Evolutionary conservation across 129 eudicot genomes (phyloP), one percentile per base, ranked within the genome.

Genomic region (Ambrosia trifida): DNA sequence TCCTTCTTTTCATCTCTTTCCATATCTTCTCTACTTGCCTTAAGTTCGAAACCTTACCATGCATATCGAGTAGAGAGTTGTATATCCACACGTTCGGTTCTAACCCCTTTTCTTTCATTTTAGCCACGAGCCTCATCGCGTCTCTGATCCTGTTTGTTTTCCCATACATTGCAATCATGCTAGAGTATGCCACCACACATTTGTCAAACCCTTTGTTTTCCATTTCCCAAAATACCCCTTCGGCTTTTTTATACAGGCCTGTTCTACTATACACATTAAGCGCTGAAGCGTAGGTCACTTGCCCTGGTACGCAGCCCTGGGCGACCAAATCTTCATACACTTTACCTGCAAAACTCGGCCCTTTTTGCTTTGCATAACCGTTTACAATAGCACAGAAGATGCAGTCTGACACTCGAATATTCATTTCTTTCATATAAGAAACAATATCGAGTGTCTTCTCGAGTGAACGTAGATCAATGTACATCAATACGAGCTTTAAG

Each of bases 1-100:
- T 89, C 78, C 93, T 80, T 58, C 99, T 63, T 80, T 87, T 84
- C 99, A 94, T 94, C 72, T 94, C 99, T 68, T 90, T 94, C 99
- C 97, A 90, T 64, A 77, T 82, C 83, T 94, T 94, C 76, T 94
- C 99, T 0, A 90, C 82, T 35, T 82, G 87, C 74, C 85, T 84
- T 64, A 90, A 76, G 70, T 90, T 85, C 63, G 77, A 41, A 2
- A 75, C 88, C 67, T 80, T 94, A 12, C 96, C 99, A 33, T 90
- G 90, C 87, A 90, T 87, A 59, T 90, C 97, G 35, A 94, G 54
- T 0, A 94, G 81, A 18, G 97, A 50, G 40, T 94, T 94, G 80
- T 94, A 94, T 0, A 85, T 85, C 99, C 99, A 94, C 38, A 87
- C 97, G 53, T 94, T 94, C 0, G 97, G 99, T 66, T 85, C 85